Base-by-base conservation (phyloP, 225 moss, liverwort and hornwort genomes). In the Sphagnum contortum region DNA sequence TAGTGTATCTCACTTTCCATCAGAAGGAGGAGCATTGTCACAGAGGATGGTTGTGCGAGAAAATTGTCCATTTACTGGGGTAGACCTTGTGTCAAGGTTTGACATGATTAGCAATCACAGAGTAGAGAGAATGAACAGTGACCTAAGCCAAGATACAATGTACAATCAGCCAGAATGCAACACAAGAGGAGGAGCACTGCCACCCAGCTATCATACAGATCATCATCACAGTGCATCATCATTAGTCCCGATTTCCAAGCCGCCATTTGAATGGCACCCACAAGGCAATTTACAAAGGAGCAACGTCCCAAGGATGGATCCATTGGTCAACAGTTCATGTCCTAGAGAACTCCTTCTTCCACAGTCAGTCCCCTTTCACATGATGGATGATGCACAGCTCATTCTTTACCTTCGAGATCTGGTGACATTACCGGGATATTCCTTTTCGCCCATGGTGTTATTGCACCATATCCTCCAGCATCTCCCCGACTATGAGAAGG, bases 391-490 rank as follows among this genome's bases (percentile, higher is more conserved):
- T 9, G 62, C 73, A 4, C 80, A 84, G 49, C 73, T 80, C 2
- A 61, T 80, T 58, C 44, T 78, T 5, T 80, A 80, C 6, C 55
- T 84, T 50, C 72, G 73, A 52, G 61, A 65, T 53, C 53, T 84
- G 29, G 64, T 84, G 3, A 69, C 9, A 13, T 73, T 80, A 46
- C 3, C 60, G 2, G 62, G 72, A 9, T 53, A 71, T 8, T 60
- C 44, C 11, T 73, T 68, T 58, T 53, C 77, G 2, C 75, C 80
- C 0, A 71, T 71, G 47, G 63, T 13, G 8, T 61, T 84, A 29
- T 71, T 75, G 1, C 66, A 66, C 9, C 84, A 84, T 44, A 75
- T 84, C 50, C 56, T 53, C 55, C 80, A 69, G 44, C 80, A 80
- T 62, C 59, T 78, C 3, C 77, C 75, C 0, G 75, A 75, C 8